A percentile compares a stretch with the other conserved stretches of the same genome.
Evolutionary conservation across 2,329 filamentous ascomycete species (phyloP).

Genomic region (Pyrenochaeta sp.): DNA sequence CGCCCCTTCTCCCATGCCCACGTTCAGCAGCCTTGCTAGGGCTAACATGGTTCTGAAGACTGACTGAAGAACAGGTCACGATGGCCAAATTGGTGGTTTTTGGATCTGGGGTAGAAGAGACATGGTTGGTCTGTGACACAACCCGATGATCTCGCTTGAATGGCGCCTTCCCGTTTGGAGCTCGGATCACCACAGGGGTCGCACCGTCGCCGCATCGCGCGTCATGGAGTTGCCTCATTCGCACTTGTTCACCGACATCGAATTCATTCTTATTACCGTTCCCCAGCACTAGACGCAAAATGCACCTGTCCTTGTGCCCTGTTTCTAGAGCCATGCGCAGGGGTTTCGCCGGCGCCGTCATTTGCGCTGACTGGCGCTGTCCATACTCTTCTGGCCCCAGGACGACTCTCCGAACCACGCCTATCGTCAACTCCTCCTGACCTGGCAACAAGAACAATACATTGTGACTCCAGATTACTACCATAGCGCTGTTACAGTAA

Average conservation of each 20-base stretch:
- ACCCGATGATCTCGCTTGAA: slow-evolving; percentile 2
- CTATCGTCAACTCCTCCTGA: no score
- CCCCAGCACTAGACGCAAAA: not conserved
- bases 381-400: not conserved
- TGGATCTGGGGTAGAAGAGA: not conserved
- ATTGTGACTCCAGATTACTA: no score
- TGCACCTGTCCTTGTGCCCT: not conserved
- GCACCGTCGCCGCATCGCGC: not conserved
- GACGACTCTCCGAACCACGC: not conserved
- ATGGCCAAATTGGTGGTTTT: slow-evolving; percentile 6
- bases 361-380: not conserved
- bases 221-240: slow-evolving; percentile 6
- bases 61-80: slow-evolving; percentile 2
- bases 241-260: not conserved
- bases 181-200: slow-evolving; percentile 1
- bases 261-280: not conserved
- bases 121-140: slow-evolving; percentile 1
- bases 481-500: no score
- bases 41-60: not conserved
- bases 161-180: not conserved
- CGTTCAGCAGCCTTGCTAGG: not conserved
- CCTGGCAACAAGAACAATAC: no score
- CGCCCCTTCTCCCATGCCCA: not conserved
- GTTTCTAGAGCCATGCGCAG: not conserved
- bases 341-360: not conserved